Evolutionary conservation across 2,329 filamentous ascomycete species (phyloP), one percentile per base, ranked within the genome.

Genomic region (Calonectria multiphialidica): DNA sequence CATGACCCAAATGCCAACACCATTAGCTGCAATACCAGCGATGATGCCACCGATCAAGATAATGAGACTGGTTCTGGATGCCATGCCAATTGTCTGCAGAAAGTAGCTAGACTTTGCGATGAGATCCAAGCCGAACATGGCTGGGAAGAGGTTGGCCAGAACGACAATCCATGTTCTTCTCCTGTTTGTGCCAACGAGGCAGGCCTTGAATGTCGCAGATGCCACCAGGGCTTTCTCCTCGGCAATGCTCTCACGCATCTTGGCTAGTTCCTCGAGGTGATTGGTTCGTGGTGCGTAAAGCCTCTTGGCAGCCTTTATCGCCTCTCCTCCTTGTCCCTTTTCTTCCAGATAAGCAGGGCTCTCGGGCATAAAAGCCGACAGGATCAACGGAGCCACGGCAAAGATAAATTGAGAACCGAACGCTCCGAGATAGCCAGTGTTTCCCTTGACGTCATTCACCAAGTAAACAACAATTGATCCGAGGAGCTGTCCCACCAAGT

Each of bases 41-140:
- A 85, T 82, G 49, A 89, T 84, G 1, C 87, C 87, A 0, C 85
- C 71, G 23, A 88, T 84, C 12, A 88, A 79, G 49, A 89, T 82
- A n/a, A 89, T 77, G 5, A 89, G 78, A 10, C 82, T 83, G 1
- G 75, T 55, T 2, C 72, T 73, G 1, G 81, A 77, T 1, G 67
- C 68, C 75, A 84, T 79, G 0, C 82, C 82, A 16, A 83, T 73
- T 0, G 78, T 78, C n/a, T 80, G 77, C 3, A 83, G 42, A 25
- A 83, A 83, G 42, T 87, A 85, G 28, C 83, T 86, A 0, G 83
- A 81, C 45, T 82, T 84, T 0, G 84, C 82, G 0, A 88, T 75
- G 3, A 88, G 78, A 6, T 84, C 80, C 9, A 88, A 74, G 0
- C 87, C 87, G 68, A 88, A 87, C 1, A 87, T 70, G 16, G 82